A percentile compares a stretch with the other conserved stretches of the same genome.
These are phyloP conservation scores for Cinnamomum micranthum DNA, from an alignment of 164 flowering plant genomes.

Conservation along the genomic window DNA sequence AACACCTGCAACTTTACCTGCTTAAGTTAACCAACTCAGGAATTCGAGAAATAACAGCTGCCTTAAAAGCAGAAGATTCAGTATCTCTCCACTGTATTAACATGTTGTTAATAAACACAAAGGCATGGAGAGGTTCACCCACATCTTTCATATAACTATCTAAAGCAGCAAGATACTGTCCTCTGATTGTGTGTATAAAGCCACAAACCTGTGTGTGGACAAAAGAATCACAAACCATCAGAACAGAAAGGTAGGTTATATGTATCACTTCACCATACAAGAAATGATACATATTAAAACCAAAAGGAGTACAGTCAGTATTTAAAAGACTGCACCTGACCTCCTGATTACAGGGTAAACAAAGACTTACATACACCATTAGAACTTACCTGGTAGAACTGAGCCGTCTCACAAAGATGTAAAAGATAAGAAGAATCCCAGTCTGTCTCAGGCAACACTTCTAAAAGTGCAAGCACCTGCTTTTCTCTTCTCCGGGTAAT, in stretches of 20 bases:
- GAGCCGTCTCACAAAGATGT: slow-evolving; percentile 64
- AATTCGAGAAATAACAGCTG: slow-evolving; percentile 69
- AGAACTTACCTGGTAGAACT: slow-evolving; percentile 67
- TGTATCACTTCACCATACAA: background rate
- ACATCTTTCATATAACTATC: slow-evolving; percentile 79
- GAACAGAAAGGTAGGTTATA: background rate
- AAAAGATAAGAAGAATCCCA: slow-evolving; percentile 69
- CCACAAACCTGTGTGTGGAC: slow-evolving; percentile 70
- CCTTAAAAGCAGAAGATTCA: slow-evolving; percentile 47
- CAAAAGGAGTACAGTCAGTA: background rate
- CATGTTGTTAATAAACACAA: slow-evolving; percentile 59
- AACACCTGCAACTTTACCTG: slow-evolving; percentile 50
- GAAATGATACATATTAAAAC: background rate
- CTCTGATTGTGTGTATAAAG: slow-evolving; percentile 54
- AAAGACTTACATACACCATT: slow-evolving; percentile 2
- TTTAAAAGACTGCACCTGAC: background rate
- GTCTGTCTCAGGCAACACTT: slow-evolving; percentile 57
- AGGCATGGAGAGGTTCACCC: slow-evolving; percentile 87
- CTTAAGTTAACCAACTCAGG: slow-evolving; percentile 64
- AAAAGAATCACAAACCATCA: background rate
- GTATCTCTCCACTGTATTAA: slow-evolving; percentile 33
- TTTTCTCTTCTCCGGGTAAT: slow-evolving; percentile 57
- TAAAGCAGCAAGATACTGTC: slow-evolving; percentile 63
- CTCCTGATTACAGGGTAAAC: slow-evolving; percentile 2
- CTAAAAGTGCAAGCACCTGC: slow-evolving; percentile 68